Evolutionary conservation across 441 rosid species (phyloP), one percentile per base, ranked within the genome.

Genomic region (Erodium chrysanthum): DNA sequence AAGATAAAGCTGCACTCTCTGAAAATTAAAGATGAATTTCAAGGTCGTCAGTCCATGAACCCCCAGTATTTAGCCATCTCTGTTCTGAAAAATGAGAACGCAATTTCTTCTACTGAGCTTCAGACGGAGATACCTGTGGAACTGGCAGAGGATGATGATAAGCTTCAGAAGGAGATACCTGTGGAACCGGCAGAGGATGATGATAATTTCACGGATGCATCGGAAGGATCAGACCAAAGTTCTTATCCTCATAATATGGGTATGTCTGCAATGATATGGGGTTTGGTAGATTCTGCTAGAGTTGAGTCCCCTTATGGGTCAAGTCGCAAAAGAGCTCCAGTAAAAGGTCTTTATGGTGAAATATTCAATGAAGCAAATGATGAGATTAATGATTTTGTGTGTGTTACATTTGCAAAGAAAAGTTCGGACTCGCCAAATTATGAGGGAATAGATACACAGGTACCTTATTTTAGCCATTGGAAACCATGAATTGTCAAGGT

Each of bases 371-470:
- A 95, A 80, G 92, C 84, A 74, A 87, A 84, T 69, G 98, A 85
- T 72, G 91, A 92, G 59, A 75, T 64, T 79, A 82, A 75, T 71
- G 93, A 88, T 84, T 95, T 95, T 78, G 97, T 95, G 42, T 86
- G 96, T 78, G 89, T 95, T 73, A 81, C 74, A 73, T 88, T 92
- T 75, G 79, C 89, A 70, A 92, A 78, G 7, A 84, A 84, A 78
- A 86, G 89, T 82, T 88, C 97, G 59, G 73, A 84, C 66, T 92
- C 96, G 21, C 84, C 87, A 62, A 85, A 84, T 85, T 95, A 92
- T 84, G 87, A 88, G 75, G 98, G 97, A 65, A 77, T 88, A 65
- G 99, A 95, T 78, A 88, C 96, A 14, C 92, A 90, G 96, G 99
- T 95, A 85, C 29, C 66, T 67, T 68, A 62, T 66, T 48, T 67